These are phyloP conservation scores for Pyricularia grisea DNA, from an alignment of 2,329 filamentous ascomycete species.

Conservation along the genomic window DNA sequence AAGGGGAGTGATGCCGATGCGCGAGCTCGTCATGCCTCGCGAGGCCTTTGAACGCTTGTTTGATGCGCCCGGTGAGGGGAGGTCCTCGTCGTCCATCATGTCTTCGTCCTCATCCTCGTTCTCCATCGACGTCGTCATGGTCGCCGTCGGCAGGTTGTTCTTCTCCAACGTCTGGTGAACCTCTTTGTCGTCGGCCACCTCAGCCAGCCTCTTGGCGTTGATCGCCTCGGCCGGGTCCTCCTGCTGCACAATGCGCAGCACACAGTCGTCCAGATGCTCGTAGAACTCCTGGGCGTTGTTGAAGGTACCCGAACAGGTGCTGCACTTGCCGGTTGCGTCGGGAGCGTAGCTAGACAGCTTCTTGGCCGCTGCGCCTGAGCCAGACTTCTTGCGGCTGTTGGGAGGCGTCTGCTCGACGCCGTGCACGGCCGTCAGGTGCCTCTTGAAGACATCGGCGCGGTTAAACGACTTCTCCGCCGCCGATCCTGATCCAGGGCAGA, in stretches of 20 bases:
- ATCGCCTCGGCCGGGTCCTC: constrained; percentile 61
- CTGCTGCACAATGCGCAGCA: constrained; percentile 62
- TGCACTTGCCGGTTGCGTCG: constrained; percentile 87
- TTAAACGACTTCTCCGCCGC: constrained; percentile 93
- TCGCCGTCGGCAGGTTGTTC: constrained; percentile 51
- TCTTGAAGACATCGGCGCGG: constrained; percentile 92
- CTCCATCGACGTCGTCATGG: constrained; percentile 21
- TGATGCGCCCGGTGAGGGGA: constrained; percentile 38
- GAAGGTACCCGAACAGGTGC: constrained; percentile 86
- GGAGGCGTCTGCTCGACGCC: constrained; percentile 90
- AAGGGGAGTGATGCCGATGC: constrained; percentile 51
- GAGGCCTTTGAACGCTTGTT: constrained; percentile 57
- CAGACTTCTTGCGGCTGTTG: constrained; percentile 64
- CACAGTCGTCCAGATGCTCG: constrained; percentile 81
- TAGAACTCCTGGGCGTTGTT: constrained; percentile 95
- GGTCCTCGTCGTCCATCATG: constrained; percentile 49
- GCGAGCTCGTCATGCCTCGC: constrained; percentile 68
- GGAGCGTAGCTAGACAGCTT: constrained; percentile 65
- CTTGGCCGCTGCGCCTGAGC: background rate
- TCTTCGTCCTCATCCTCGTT: constrained; percentile 35
- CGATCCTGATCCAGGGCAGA: constrained; percentile 82
- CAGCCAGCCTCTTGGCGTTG: constrained; percentile 56
- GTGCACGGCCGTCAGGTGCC: constrained; percentile 87
- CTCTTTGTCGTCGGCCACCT: constrained; percentile 54
- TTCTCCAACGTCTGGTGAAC: constrained; percentile 55